Evolutionary conservation across 2,329 filamentous ascomycete genomes (phyloP), one percentile per base, ranked within the genome.

Genomic region (Talaromyces sp.): DNA sequence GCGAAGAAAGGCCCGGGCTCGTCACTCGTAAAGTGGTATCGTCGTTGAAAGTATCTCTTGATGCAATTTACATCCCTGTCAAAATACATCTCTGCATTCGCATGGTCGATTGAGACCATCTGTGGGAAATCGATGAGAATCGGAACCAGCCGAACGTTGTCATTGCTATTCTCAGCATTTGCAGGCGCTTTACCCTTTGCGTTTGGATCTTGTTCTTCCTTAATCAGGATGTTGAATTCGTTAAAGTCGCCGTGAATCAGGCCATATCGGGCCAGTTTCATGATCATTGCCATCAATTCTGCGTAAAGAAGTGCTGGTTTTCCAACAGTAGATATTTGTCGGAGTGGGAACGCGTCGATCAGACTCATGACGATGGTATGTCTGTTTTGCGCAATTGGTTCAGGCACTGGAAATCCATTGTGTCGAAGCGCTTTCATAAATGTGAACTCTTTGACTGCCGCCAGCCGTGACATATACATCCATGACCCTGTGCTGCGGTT

Each of bases 201-300:
- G 11, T 71, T 62, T 0, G 67, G 65, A 29, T 71, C 69, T 35
- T 71, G 71, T 54, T 81, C 85, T 73, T 98, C 93, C 71, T 95
- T 91, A 73, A 99, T 87, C 35, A 99, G 80, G 65, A 99, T 93
- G 74, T 99, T 99, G 82, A 99, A 99, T 75, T 99, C 96, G 79
- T 99, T 99, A 80, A 96, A 99, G 73, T 99, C 95, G 64, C 95
- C 95, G 72, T 99, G 95, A 63, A 99, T 99, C 54, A 99, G 80
- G 7, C 95, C 95, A 67, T 93, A 87, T 63, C 86, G 86, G 6
- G 95, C 93, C 46, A 99, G 82, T 29, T 87, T 85, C 50, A 99
- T 80, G 59, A 99, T 91, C 67, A 97, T 84, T 49, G 86, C 83
- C 70, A 99, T 96, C 35, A 99, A 80, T 63, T 98, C 91, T n/a